Conservation (phyloP, 495 filamentous ascomycete genomes). For the Sordaria brevicollis region DNA sequence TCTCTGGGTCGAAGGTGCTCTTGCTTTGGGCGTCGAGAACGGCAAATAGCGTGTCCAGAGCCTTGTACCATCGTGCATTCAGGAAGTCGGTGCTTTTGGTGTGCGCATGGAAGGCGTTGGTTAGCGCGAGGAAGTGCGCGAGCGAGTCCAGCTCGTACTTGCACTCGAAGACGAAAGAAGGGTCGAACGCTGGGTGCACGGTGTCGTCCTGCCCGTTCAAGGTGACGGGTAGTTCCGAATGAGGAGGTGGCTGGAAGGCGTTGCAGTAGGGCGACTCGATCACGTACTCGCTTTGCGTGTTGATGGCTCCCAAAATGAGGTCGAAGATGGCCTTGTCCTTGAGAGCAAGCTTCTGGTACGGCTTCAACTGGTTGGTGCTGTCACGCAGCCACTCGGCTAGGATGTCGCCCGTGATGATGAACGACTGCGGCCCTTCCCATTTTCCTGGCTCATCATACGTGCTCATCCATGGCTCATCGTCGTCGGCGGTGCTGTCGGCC, state of each 20-base stretch:
- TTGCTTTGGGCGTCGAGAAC: conserved; percentile 70
- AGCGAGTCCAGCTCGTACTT: conserved; percentile 98
- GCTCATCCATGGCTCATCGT: background rate
- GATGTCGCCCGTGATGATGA: conserved; percentile 98
- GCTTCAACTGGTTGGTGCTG: conserved; percentile 87
- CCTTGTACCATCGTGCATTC: conserved; percentile 67
- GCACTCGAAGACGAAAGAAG: conserved; percentile 84
- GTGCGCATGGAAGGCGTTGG: conserved; percentile 74
- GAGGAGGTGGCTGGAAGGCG: conserved; percentile 89
- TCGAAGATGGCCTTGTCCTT: conserved; percentile 64
- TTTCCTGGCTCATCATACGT: conserved; percentile 36
- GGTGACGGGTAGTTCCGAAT: conserved; percentile 58
- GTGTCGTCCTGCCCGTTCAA: conserved; percentile 68
- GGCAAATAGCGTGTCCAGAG: conserved; percentile 60
- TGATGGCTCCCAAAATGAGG: conserved; percentile 88
- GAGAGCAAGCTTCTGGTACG: conserved; percentile 77
- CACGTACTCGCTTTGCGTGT: conserved; percentile 90
- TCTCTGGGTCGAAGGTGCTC: conserved; percentile 64
- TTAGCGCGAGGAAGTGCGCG: conserved; percentile 78
- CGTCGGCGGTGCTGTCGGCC: conserved; percentile 1
- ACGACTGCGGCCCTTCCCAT: conserved; percentile 81
- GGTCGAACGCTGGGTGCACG: conserved; percentile 82
- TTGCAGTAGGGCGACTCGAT: conserved; percentile 96
- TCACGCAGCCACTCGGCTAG: conserved; percentile 97
- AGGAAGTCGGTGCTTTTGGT: conserved; percentile 71